Evolutionary conservation across 257 asterid genomes (phyloP).

Genomic region (Primulina huaijiensis): DNA sequence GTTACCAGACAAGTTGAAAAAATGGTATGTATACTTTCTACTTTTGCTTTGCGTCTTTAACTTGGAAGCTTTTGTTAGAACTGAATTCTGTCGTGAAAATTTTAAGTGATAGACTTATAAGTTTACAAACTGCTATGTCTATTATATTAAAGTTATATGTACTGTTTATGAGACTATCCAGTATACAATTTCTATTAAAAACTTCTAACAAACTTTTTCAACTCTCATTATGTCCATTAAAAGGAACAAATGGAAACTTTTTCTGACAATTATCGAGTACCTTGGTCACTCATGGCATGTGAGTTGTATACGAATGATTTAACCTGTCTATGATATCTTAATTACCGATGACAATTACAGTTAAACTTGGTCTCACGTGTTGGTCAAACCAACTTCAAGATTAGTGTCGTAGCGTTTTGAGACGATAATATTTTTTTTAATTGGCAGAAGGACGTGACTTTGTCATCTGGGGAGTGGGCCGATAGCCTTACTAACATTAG

Average conservation of each 20-base stretch:
- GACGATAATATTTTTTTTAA: constrained; percentile 15
- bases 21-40: constrained; percentile 51
- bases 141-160: neutral
- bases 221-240: neutral
- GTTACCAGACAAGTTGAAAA: constrained; percentile 41
- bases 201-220: neutral
- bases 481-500: constrained; percentile 86
- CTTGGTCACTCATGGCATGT: neutral
- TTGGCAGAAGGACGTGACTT: constrained; percentile 39
- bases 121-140: neutral
- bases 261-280: neutral
- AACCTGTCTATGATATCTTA: neutral
- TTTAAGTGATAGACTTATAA: neutral
- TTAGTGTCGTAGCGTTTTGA: neutral
- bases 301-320: neutral
- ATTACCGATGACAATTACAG: neutral
- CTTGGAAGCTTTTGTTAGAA: constrained; percentile 8
- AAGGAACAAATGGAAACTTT: neutral
- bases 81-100: neutral
- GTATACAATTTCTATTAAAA: neutral
- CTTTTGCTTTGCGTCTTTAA: constrained; percentile 18
- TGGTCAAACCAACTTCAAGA: constrained; percentile 1
- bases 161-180: neutral
- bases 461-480: constrained; percentile 82
- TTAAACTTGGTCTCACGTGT: neutral